Evolutionary conservation across 495 filamentous ascomycete species (phyloP).

Genomic region (Cercophora samala): DNA sequence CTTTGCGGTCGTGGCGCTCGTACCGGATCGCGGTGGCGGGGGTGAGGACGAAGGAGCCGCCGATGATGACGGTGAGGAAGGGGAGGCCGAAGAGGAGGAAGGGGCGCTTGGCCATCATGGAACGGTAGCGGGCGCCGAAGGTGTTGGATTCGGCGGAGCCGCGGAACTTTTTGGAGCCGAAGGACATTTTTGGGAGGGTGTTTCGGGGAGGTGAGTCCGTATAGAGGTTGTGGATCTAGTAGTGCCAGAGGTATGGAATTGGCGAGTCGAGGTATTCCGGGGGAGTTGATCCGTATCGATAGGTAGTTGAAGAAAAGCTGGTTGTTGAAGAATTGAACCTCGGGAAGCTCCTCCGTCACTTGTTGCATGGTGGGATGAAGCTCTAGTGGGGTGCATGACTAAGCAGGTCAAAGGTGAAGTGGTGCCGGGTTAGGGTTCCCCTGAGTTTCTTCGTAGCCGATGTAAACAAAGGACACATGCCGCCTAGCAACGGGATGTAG

Average conservation of each 20-base stretch:
- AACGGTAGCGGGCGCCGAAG: conserved; percentile 75
- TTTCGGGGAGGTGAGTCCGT: background rate
- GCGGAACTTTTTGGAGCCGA: conserved; percentile 70
- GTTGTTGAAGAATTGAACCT: background rate
- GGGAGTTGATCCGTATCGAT: background rate
- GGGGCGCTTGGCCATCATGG: conserved; percentile 64
- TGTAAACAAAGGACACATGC: background rate
- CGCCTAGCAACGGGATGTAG: background rate
- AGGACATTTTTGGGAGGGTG: conserved; percentile 34
- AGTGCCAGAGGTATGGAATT: background rate
- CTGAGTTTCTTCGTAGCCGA: background rate
- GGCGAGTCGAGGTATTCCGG: background rate
- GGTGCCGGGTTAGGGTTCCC: conserved; percentile 19
- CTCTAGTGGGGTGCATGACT: background rate
- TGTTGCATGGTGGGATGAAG: conserved; percentile 2
- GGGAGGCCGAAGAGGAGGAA: conserved; percentile 96
- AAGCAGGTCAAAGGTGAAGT: background rate
- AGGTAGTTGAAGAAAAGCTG: background rate
- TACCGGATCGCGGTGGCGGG: conserved; percentile 91
- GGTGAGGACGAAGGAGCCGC: conserved; percentile 88
- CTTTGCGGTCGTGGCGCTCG: conserved; percentile 84
- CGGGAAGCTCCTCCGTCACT: background rate
- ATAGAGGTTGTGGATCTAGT: background rate
- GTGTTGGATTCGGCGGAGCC: conserved; percentile 55
- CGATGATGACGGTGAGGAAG: conserved; percentile 89